These are phyloP conservation scores for Microthlaspi erraticum DNA, from an alignment of 345 rosid genomes.

Conservation along the genomic window DNA sequence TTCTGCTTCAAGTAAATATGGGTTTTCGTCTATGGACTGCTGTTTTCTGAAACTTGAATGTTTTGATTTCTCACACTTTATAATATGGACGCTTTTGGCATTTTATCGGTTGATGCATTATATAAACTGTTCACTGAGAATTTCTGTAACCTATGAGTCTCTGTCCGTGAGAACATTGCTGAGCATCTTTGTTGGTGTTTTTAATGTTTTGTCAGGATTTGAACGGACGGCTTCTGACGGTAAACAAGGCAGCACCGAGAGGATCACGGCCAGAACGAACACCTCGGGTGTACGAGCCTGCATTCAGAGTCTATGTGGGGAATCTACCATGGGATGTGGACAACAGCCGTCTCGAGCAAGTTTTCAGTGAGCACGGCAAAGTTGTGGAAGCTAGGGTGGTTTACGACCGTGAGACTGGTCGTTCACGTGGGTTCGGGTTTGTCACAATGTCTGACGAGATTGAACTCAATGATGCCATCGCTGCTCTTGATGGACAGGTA, in stretches of 20 bases:
- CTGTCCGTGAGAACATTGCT: neutral
- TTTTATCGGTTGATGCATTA: neutral
- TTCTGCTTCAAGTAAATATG: neutral
- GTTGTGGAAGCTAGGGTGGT: constrained; percentile 81
- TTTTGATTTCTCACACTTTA: neutral
- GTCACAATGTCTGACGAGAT: constrained; percentile 77
- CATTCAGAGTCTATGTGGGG: constrained; percentile 73
- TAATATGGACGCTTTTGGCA: neutral
- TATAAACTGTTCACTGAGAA: neutral
- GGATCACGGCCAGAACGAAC: constrained; percentile 72
- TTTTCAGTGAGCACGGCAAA: constrained; percentile 91
- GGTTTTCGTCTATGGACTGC: neutral
- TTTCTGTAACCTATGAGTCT: neutral
- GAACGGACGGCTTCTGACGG: constrained; percentile 76
- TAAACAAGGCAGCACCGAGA: constrained; percentile 87
- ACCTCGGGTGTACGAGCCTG: constrained; percentile 59
- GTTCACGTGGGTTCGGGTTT: constrained; percentile 96
- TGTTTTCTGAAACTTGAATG: neutral
- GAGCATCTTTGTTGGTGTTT: constrained; percentile 17
- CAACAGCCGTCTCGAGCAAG: constrained; percentile 70
- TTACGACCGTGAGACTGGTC: constrained; percentile 84
- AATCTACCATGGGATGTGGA: constrained; percentile 91
- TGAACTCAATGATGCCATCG: constrained; percentile 85
- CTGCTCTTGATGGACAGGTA: constrained; percentile 97
- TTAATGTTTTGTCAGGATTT: constrained; percentile 57